Conservation (phyloP, 371 early-diverging fungal species). For the Choanephora cucurbitarum region DNA sequence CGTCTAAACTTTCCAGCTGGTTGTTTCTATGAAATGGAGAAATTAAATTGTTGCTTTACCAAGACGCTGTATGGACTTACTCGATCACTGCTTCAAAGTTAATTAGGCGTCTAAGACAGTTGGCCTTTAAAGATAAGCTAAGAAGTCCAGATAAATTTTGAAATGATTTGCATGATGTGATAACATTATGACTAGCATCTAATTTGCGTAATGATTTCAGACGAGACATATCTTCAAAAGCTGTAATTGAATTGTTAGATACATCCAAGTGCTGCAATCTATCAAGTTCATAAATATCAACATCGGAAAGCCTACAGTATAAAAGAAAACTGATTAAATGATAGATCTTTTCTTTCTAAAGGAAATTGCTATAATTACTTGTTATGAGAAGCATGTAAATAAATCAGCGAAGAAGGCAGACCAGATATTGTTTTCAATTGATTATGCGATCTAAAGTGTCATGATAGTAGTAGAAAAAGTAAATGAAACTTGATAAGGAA, state of each 20-base stretch:
- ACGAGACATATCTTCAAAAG: conserved; percentile 36
- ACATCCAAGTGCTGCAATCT: conserved; percentile 53
- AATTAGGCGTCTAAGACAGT: conserved; percentile 37
- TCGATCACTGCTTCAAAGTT: conserved; percentile 32
- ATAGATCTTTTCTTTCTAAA: not conserved
- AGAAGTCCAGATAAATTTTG: conserved; percentile 43
- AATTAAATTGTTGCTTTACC: too few species aligned
- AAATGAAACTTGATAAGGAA: not conserved
- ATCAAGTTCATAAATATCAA: conserved; percentile 38
- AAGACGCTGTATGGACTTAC: too few species aligned
- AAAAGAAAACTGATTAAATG: not conserved
- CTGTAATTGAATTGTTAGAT: conserved; percentile 48
- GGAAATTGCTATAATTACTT: conserved; percentile 12
- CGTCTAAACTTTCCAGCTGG: conserved; percentile 53
- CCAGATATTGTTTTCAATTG: conserved; percentile 27
- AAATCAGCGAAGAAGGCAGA: conserved; percentile 31
- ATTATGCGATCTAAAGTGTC: conserved; percentile 38
- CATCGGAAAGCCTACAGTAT: conserved; percentile 32
- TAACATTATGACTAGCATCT: conserved; percentile 50
- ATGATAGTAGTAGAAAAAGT: not conserved
- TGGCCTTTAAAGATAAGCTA: conserved; percentile 44
- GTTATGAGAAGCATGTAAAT: conserved; percentile 40
- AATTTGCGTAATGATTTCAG: conserved; percentile 35
- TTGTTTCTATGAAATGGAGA: too few species aligned
- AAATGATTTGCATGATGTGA: conserved; percentile 44